phyloP scores from a whole-genome alignment of 805 yeast species.

The Spathaspora boniae region DNA sequence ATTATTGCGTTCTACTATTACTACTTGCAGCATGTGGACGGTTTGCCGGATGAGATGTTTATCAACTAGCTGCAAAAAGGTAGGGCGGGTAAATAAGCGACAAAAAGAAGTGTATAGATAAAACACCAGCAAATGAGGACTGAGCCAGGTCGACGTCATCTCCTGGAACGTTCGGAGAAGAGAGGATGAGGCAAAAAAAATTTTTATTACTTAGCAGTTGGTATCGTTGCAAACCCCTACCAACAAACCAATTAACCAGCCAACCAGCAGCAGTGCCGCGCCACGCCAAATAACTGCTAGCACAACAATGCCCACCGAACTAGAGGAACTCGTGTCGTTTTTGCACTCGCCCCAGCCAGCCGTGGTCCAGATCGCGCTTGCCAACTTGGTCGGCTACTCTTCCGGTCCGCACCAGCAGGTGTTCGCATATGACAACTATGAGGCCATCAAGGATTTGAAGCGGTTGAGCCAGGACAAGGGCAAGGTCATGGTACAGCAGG shows the following conservation, averaged over 20 bases:
- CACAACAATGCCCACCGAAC: conserved; percentile 41
- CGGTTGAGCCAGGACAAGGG: conserved; percentile 44
- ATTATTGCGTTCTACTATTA: conserved; percentile 37
- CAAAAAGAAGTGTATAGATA: too few species aligned
- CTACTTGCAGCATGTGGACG: conserved; percentile 29
- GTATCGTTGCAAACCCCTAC: too few species aligned
- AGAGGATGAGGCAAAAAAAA: too few species aligned
- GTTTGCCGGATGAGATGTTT: conserved; percentile 13
- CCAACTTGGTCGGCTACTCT: conserved; percentile 77
- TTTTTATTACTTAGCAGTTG: too few species aligned
- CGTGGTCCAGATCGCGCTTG: conserved; percentile 79
- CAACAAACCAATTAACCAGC: too few species aligned
- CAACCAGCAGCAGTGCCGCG: too few species aligned
- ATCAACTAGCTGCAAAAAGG: too few species aligned
- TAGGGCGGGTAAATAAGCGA: too few species aligned
- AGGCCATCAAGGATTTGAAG: conserved; percentile 72
- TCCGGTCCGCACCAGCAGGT: conserved; percentile 63
- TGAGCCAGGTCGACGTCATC: too few species aligned
- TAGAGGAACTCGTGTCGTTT: conserved; percentile 65
- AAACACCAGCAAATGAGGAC: too few species aligned
- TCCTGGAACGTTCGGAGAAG: too few species aligned
- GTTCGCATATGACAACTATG: conserved; percentile 66
- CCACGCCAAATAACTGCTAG: too few species aligned
- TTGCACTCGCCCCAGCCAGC: conserved; percentile 78
- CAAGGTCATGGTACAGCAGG: conserved; percentile 54